A percentile compares a stretch with the other conserved stretches of the same genome.
Conservation (phyloP, 2,329 filamentous ascomycete genomes). For the Boeremia exigua region DNA sequence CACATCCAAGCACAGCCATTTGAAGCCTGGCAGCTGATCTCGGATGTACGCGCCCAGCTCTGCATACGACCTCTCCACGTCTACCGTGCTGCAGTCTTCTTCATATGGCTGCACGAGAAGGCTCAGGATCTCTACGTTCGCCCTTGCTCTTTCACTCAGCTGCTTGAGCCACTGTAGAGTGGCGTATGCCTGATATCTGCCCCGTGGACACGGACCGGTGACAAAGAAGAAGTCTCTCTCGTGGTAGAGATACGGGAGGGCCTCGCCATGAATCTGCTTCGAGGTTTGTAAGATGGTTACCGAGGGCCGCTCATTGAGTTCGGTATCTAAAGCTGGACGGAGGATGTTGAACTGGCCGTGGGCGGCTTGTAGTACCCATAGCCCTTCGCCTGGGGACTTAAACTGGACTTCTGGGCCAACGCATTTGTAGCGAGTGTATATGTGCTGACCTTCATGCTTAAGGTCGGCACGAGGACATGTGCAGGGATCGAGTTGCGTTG, state of each 20-base stretch:
- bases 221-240: conserved; percentile 35
- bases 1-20: conserved; percentile 25
- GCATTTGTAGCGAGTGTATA: conserved; percentile 41
- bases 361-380: conserved; percentile 36
- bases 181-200: conserved; percentile 44
- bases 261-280: conserved; percentile 31
- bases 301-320: conserved; percentile 20
- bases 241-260: conserved; percentile 35
- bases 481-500: conserved; percentile 36
- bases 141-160: conserved; percentile 21
- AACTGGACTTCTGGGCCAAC: conserved; percentile 32
- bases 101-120: conserved; percentile 37
- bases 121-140: conserved; percentile 27
- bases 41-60: conserved; percentile 27
- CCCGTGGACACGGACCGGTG: conserved; percentile 39
- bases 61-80: conserved; percentile 22
- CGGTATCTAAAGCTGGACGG: conserved; percentile 30
- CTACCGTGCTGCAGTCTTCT: conserved; percentile 31
- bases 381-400: conserved; percentile 16
- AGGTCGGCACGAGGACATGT: conserved; percentile 23
- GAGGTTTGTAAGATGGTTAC: conserved; percentile 24
- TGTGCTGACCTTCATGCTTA: conserved; percentile 21
- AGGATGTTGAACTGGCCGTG: conserved; percentile 39
- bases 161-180: conserved; percentile 32
- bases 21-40: conserved; percentile 20